Conservation (phyloP, 306 rosid genomes). For the Boehmeria nivea region DNA sequence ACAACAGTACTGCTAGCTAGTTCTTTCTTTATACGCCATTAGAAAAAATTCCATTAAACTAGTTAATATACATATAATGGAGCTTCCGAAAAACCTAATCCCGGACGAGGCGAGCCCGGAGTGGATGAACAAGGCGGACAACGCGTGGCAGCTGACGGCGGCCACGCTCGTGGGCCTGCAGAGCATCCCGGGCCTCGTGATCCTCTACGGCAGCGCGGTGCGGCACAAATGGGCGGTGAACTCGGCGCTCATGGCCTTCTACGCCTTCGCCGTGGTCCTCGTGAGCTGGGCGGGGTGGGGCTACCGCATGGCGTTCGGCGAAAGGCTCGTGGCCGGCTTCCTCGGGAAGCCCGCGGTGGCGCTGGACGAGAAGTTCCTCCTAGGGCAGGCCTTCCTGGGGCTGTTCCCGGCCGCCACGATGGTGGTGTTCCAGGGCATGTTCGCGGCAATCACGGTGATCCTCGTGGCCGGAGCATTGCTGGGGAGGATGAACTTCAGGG, state of each 20-base stretch:
- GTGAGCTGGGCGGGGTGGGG: conserved; percentile 46
- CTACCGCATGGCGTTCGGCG: conserved; percentile 42
- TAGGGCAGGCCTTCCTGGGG: conserved; percentile 35
- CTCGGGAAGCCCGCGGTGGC: conserved; percentile 36
- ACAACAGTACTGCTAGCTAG: too few relatives aligned
- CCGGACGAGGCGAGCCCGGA: conserved; percentile 17
- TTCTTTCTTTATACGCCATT: too few relatives aligned
- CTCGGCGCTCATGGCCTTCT: conserved; percentile 50
- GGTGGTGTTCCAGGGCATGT: conserved; percentile 43
- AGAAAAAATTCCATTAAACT: too few relatives aligned
- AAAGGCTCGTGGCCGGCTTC: conserved; percentile 28
- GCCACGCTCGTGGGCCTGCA: conserved; percentile 44
- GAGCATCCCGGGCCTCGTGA: too few relatives aligned
- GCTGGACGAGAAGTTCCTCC: conserved; percentile 32
- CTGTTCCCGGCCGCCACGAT: conserved; percentile 43
- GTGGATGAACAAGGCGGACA: conserved; percentile 40
- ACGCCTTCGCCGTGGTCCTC: conserved; percentile 36
- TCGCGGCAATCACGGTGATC: conserved; percentile 41
- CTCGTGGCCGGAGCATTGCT: conserved; percentile 40
- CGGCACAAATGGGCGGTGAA: conserved; percentile 46
- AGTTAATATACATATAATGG: too few relatives aligned
- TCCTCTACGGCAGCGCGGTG: conserved; percentile 42
- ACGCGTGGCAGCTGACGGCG: conserved; percentile 45
- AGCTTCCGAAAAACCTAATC: conserved; percentile 8
- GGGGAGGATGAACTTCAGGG: conserved; percentile 50